A percentile compares a stretch with the other conserved stretches of the same genome.
Conservation (phyloP, 345 rosid genomes). For the Brassica carinata region DNA sequence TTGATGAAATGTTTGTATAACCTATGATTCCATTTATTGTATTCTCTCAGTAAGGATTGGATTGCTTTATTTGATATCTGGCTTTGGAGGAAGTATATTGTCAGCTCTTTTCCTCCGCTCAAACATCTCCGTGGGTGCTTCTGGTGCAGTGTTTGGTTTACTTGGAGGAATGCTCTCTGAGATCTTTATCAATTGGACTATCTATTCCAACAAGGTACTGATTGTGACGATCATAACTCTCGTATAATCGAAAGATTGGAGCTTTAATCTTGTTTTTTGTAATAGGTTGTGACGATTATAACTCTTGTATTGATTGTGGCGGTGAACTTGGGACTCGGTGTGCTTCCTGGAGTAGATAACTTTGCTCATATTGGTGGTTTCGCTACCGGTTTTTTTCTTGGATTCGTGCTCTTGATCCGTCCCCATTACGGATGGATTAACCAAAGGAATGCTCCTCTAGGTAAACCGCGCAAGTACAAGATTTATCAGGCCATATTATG, state of each 20-base stretch:
- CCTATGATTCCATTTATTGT: slow-evolving; percentile 1
- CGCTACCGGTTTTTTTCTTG: slow-evolving; percentile 81
- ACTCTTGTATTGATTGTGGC: slow-evolving; percentile 70
- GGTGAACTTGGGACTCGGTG: slow-evolving; percentile 86
- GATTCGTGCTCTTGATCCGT: slow-evolving; percentile 83
- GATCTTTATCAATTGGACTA: slow-evolving; percentile 93
- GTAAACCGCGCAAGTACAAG: slow-evolving; percentile 62
- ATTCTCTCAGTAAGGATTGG: slow-evolving; percentile 66
- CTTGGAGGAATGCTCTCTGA: slow-evolving; percentile 98
- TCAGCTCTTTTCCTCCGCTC: slow-evolving; percentile 85
- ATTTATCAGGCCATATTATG: slow-evolving; percentile 69
- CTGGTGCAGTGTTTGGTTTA: slow-evolving; percentile 95
- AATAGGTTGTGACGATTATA: slow-evolving; percentile 65
- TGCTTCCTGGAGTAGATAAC: slow-evolving; percentile 96
- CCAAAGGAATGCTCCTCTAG: slow-evolving; percentile 50
- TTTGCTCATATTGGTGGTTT: slow-evolving; percentile 98
- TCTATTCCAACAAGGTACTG: slow-evolving; percentile 81
- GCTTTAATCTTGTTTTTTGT: slow-evolving; percentile 26
- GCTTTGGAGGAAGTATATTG: slow-evolving; percentile 91
- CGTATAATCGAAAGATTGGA: not conserved
- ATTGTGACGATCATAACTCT: not conserved
- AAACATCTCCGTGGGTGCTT: slow-evolving; percentile 91
- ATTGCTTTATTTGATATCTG: slow-evolving; percentile 82
- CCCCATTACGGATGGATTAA: slow-evolving; percentile 87
- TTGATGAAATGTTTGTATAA: slow-evolving; percentile 1